Evolutionary conservation across 192 early-diverging fungal genomes (phyloP).

Genomic region (Entomortierella lignicola): DNA sequence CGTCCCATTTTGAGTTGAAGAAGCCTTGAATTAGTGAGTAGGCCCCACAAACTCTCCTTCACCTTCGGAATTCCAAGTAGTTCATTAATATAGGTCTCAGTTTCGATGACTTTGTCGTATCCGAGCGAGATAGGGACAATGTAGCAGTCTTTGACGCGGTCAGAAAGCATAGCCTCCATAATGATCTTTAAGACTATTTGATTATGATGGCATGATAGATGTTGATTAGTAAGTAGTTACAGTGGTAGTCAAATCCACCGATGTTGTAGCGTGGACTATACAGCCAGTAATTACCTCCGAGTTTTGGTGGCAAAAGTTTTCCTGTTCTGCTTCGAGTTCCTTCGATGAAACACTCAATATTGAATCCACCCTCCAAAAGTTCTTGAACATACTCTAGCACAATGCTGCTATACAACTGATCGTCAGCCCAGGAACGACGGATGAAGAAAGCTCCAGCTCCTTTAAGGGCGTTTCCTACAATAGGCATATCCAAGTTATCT

Average conservation of each 20-base stretch:
- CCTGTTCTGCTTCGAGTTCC: conserved; percentile 85
- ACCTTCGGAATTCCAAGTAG: conserved; percentile 84
- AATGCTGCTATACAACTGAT: conserved; percentile 76
- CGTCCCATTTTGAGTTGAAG: conserved; percentile 83
- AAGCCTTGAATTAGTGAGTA: conserved; percentile 68
- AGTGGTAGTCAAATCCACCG: too few relatives aligned
- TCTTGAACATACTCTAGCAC: conserved; percentile 82
- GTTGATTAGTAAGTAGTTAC: too few relatives aligned
- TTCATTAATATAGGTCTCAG: conserved; percentile 81
- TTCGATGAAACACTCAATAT: conserved; percentile 87
- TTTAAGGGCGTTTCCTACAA: conserved; percentile 74
- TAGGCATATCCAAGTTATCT: conserved; percentile 84
- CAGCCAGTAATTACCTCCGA: conserved; percentile 59
- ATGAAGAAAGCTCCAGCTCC: conserved; percentile 85
- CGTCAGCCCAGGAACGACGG: conserved; percentile 81
- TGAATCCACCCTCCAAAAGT: conserved; percentile 78
- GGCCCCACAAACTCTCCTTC: conserved; percentile 77
- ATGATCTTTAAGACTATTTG: conserved; percentile 79
- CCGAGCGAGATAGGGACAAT: conserved; percentile 86
- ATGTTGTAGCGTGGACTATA: too few relatives aligned
- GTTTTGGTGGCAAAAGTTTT: conserved; percentile 83
- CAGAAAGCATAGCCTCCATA: conserved; percentile 73
- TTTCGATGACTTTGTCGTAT: conserved; percentile 89
- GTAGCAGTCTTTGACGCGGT: conserved; percentile 72
- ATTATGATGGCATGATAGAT: too few relatives aligned